Evolutionary conservation across 2,329 filamentous ascomycete species (phyloP), one percentile per base, ranked within the genome.

Genomic region (Trichoderma oligosporum): DNA sequence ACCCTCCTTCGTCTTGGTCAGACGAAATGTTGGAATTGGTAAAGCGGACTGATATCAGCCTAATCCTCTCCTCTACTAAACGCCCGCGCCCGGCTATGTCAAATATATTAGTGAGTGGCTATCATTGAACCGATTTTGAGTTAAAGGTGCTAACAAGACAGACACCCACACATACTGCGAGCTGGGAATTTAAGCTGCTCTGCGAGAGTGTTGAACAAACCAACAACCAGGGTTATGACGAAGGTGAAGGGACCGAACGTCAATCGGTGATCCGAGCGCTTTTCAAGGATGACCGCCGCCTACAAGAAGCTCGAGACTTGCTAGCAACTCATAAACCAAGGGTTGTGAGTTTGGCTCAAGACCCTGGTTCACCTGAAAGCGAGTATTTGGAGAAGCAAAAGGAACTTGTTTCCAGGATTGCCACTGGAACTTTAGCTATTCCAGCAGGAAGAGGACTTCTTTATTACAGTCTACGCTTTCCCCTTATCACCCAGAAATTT

Each of bases 321-420:
- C 78, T 99, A n/a, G 92, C 94, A 57, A 94, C 94, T 25, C 85
- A 88, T 52, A 89, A 88, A 66, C 80, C 90, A 12, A 85, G 93
- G 39, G 77, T 89, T 9, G 85, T 93, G n/a, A 87, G 89, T 51
- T 87, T 93, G 60, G 80, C 86, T 36, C 83, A 86, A 2, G 81
- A 91, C 61, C 84, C 88, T 1, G 83, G 84, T 38, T 94, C 90
- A 88, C 83, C 86, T 20, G 94, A 99, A 68, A 86, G 89, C 14
- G 87, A 94, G 60, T 85, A 96, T 57, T 78, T 99, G 8, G 94
- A 99, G 69, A 89, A 88, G 59, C 94, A 99, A 71, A 96, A 97
- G 70, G 87, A 90, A 60, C 79, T 96, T 29, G 92, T 94, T 58
- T 89, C 94, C 59, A 87, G 88, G 67, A 83, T 97, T 35, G 94